Conservation (phyloP, 768 basidiomycete species). For the Russula earlei region DNA sequence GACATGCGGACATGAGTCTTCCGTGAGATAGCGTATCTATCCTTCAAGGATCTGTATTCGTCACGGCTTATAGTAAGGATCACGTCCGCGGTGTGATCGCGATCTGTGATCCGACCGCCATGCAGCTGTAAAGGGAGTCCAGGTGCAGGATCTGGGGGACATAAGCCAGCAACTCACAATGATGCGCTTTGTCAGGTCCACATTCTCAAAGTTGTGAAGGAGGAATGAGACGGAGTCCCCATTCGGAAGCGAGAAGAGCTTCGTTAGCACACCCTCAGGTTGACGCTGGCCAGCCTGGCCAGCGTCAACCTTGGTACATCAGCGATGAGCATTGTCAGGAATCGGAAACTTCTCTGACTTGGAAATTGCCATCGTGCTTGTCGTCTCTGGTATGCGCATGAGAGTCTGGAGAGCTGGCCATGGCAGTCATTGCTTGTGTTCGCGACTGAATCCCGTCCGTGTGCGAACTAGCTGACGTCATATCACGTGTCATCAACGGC, state of each 20-base stretch:
- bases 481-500: background rate
- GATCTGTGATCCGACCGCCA: conserved; percentile 10
- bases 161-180: conserved; percentile 17
- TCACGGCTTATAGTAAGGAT: conserved; percentile 1
- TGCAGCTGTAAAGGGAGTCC: background rate
- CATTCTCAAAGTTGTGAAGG: conserved; percentile 3
- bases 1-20: conserved; percentile 17
- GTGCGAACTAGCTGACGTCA: background rate
- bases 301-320: background rate
- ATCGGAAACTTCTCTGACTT: background rate
- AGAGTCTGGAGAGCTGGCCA: background rate
- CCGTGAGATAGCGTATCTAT: conserved; percentile 8
- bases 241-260: conserved; percentile 5
- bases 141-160: background rate
- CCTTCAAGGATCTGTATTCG: conserved; percentile 7
- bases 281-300: too few species aligned
- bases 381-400: background rate
- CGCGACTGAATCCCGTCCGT: background rate
- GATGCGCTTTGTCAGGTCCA: background rate
- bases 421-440: background rate
- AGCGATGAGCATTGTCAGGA: background rate
- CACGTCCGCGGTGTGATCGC: conserved; percentile 7
- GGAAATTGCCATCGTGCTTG: background rate
- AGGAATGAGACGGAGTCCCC: background rate
- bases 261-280: too few species aligned